Base-by-base conservation (phyloP, 805 yeast species). In the Pichia cephalocereana region DNA sequence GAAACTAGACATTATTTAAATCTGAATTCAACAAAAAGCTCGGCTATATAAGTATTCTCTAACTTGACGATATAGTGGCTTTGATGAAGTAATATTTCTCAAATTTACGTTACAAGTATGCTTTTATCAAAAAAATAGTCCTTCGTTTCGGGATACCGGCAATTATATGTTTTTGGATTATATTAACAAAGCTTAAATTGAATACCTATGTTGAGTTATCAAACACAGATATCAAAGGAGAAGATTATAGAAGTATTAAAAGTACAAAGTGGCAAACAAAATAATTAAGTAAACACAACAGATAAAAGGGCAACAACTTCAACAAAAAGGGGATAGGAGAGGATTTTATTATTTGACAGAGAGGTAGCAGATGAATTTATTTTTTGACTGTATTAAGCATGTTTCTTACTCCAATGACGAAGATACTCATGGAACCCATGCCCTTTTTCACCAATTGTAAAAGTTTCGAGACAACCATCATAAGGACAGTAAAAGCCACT, bases 381-480 rank as follows among this genome's bases (percentile, higher is more conserved):
- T 19, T 19, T 19, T 19, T 19, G 7, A 4, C 14, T 17, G 8
- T 8, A 9, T 18, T 28, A 38, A 8, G 23, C 34, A 36, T 48
- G 51, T 1, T 12, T 2, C 23, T 26, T 44, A 23, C 44, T 37
- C 54, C 51, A 45, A 38, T 52, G 54, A 34, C 54, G 41, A 10
- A 52, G 45, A 31, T 46, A 52, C 8, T 50, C 54, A 36, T 49
- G 52, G 18, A 52, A 38, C 1, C 54, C 54, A 40, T 52, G 54
- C 6, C 49, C 45, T 15, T 49, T 52, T 40, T 52, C 51, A 2
- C 52, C 51, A 11, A 52, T 38, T 17, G 51, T 41, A 31, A 52
- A 42, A n/a, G 46, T 19, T 12, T 38, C 27, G 2, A 11, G 18
- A 38, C 54, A 52, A 7, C 40, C 17, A 2, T 43, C 27, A 45